Evolutionary conservation across 176 grass and related monocot genomes (phyloP), one percentile per base, ranked within the genome.

Genomic region (Lolium perenne): DNA sequence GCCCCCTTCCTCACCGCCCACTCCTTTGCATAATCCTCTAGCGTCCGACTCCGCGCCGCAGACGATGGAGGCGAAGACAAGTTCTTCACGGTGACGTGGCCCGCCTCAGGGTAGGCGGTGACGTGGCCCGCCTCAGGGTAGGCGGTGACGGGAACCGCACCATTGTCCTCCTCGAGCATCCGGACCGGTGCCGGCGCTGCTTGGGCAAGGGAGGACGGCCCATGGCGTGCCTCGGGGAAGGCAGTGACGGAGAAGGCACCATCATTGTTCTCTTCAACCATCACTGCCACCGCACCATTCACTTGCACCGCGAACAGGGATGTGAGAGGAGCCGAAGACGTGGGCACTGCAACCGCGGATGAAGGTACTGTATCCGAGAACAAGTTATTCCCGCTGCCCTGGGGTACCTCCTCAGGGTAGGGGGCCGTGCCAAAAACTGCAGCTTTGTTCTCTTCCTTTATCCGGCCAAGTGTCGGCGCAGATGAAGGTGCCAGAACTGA

Each of bases 1-100:
- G 65, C 88, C 16, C 72, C 69, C 89, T 91, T 95, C 94, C 58
- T 95, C 79, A 85, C 86, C 46, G 29, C 38, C 94, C 94, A 95
- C 41, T 79, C 88, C 78, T 69, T 82, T 58, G 85, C 77, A 74
- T 82, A 79, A 9, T 87, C 86, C 32, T 81, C 85, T 1, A 94
- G 85, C 23, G 62, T 71, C 87, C 56, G 62, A 50, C 67, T 81
- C 5, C 38, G 9, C 4, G 66, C 53, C 60, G 15, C 12, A 15
- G 16, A 15, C 15, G 61, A 60, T 8, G 8, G 48, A 64, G 53
- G 50, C 73, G 32, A 80, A 48, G 49, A 71, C 8, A 43, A 72
- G 13, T 47, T 47, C 17, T 90, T 86, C 17, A 64, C 74, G 9
- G 62, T 47, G 63, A 8, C 29, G 9, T 38, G 73, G 45, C 46